Percentiles rank a stretch among this genome's conserved stretches.
Evolutionary conservation across 2,329 filamentous ascomycete species (phyloP).

Genomic region (Xylariaceae sp.): DNA sequence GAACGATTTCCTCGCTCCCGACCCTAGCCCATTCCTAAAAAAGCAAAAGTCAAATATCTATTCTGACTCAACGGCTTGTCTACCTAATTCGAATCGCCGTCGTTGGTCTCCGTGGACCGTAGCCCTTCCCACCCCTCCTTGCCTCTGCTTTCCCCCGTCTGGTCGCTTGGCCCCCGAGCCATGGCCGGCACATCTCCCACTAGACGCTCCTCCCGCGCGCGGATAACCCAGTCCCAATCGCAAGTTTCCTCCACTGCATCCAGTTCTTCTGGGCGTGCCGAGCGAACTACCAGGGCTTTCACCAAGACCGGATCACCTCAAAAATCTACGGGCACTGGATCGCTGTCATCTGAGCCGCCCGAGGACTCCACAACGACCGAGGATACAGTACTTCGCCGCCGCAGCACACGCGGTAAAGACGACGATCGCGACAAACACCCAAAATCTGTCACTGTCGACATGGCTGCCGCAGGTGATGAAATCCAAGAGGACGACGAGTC

Average conservation of each 20-base stretch:
- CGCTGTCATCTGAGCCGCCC: constrained; percentile 64
- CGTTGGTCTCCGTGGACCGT: constrained; percentile 14
- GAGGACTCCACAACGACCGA: constrained; percentile 56
- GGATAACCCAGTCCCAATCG: constrained; percentile 69
- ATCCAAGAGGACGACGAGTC: constrained; percentile 86
- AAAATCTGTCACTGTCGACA: constrained; percentile 44
- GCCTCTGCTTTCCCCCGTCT: constrained; percentile 17
- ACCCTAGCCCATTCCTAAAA: constrained; percentile 13
- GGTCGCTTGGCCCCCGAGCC: constrained; percentile 25
- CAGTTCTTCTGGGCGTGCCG: constrained; percentile 69
- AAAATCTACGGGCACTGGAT: constrained; percentile 71
- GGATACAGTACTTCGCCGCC: constrained; percentile 67
- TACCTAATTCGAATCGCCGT: constrained; percentile 4
- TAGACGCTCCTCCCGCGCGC: constrained; percentile 88
- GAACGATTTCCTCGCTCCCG: constrained; percentile 6
- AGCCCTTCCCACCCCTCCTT: constrained; percentile 18
- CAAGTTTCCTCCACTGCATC: constrained; percentile 76
- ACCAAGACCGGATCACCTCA: constrained; percentile 68
- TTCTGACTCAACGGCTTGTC: constrained; percentile 12
- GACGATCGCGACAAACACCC: constrained; percentile 51
- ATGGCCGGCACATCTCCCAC: constrained; percentile 57
- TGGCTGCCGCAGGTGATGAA: constrained; percentile 56
- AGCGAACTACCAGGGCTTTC: constrained; percentile 68
- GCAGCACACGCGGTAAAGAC: constrained; percentile 70
- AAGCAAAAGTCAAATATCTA: neutral